Evolutionary conservation across 345 rosid genomes (phyloP).

Genomic region (Combretum micranthum): DNA sequence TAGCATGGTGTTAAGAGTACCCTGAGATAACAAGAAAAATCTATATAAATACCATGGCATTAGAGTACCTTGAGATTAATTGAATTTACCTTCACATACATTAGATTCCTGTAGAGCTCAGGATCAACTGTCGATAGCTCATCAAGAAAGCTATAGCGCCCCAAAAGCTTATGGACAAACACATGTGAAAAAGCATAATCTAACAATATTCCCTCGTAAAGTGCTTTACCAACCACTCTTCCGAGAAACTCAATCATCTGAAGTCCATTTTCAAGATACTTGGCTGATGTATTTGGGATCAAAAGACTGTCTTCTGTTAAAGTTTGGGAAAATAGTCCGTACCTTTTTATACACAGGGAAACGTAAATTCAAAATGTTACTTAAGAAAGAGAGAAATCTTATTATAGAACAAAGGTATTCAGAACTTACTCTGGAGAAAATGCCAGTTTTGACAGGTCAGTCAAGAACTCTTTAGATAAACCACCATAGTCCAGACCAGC

Average conservation of each 20-base stretch:
- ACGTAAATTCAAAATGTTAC: slow-evolving; percentile 3
- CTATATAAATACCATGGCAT: not conserved
- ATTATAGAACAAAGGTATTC: slow-evolving; percentile 7
- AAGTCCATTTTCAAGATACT: slow-evolving; percentile 73
- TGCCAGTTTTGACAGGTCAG: slow-evolving; percentile 89
- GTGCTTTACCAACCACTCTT: slow-evolving; percentile 95
- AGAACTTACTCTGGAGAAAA: slow-evolving; percentile 87
- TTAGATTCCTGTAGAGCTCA: slow-evolving; percentile 79
- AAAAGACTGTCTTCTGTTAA: slow-evolving; percentile 77
- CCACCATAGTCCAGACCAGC: slow-evolving; percentile 99
- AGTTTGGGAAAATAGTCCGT: slow-evolving; percentile 86
- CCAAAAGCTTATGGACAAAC: slow-evolving; percentile 88
- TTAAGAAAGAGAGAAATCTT: slow-evolving; percentile 1
- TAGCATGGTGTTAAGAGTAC: too few species aligned
- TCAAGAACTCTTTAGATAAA: slow-evolving; percentile 87
- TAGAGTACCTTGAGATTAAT: too few species aligned
- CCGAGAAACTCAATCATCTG: slow-evolving; percentile 98
- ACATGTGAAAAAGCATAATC: slow-evolving; percentile 92
- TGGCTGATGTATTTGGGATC: slow-evolving; percentile 82
- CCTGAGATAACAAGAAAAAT: too few species aligned
- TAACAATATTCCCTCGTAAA: slow-evolving; percentile 89
- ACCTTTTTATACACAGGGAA: slow-evolving; percentile 34
- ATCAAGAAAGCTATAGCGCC: slow-evolving; percentile 94
- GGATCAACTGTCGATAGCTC: slow-evolving; percentile 96
- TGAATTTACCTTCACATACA: slow-evolving; percentile 87